Base-by-base conservation (phyloP, 345 rosid genomes). In the Isatis tinctoria region DNA sequence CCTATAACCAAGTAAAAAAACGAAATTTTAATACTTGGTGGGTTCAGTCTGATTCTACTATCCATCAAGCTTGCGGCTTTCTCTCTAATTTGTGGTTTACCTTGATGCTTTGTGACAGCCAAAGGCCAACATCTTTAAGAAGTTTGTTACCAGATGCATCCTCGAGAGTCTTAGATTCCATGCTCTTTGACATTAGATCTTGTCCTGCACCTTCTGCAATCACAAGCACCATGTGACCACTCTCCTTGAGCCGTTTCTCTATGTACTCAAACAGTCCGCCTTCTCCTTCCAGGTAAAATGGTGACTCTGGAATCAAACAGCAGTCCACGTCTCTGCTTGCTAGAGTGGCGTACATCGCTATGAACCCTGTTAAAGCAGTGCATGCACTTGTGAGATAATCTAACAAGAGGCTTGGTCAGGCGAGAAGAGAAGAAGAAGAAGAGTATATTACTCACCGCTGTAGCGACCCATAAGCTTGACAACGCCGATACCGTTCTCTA, bases 61-160 rank as follows among this genome's bases (percentile, higher is more conserved):
- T 59, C 57, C 33, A 43, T 30, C 45, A 20, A 8, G 24, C 35
- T 35, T 11, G 17, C 13, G 10, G 57, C 27, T 47, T 32, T 56
- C 12, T 24, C 28, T 24, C 32, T 65, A 45, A 16, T 33, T 12
- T 56, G 5, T 74, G 65, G 24, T 5, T 22, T 67, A 90, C 97
- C 93, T 87, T 89, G 67, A 91, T 89, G 52, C 54, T 79, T 67
- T 87, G 88, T 16, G 95, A 82, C 30, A 91, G 60, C 90, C 89
- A 89, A 22, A 83, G 84, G 40, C 97, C 95, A 39, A 87, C 85
- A 74, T 91, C 97, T 71, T 76, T 86, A 27, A 91, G 92, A 70
- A 91, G 90, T 83, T 80, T 91, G 82, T 91, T 89, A 77, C 97
- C 97, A 17, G 97, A 91, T 41, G 97, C 97, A 74, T 91, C 97